These are phyloP conservation scores for Crucibulum laeve DNA, from an alignment of 768 basidiomycete species.

Conservation along the genomic window DNA sequence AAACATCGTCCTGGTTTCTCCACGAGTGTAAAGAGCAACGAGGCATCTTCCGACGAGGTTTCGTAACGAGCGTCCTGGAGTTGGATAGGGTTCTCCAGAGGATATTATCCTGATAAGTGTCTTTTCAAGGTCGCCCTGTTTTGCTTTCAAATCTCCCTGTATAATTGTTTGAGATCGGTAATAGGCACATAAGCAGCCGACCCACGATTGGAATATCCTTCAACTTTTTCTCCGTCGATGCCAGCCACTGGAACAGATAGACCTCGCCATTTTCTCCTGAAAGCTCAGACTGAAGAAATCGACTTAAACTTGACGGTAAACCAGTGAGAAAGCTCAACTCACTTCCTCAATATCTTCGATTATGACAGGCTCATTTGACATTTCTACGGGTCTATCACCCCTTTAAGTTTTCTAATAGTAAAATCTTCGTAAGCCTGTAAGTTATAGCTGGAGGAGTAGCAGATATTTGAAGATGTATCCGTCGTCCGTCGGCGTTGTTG, in stretches of 20 bases:
- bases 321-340: too few species aligned
- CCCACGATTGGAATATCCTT: conserved; percentile 49
- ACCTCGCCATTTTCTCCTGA: conserved; percentile 75
- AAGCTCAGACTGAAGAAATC: conserved; percentile 56
- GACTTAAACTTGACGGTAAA: too few species aligned
- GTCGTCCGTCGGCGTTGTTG: too few species aligned
- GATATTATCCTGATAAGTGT: conserved; percentile 65
- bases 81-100: conserved; percentile 62
- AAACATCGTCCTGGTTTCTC: conserved; percentile 82
- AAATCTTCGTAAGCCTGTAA: too few species aligned
- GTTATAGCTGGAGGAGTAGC: too few species aligned
- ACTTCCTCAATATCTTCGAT: too few species aligned
- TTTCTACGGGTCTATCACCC: too few species aligned
- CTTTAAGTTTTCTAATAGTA: too few species aligned
- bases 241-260: conserved; percentile 83
- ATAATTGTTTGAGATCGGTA: background rate
- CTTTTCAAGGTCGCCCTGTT: conserved; percentile 59
- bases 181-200: conserved; percentile 3
- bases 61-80: conserved; percentile 83
- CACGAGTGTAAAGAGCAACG: conserved; percentile 65
- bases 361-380: too few species aligned
- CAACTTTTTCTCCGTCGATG: conserved; percentile 56
- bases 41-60: conserved; percentile 78
- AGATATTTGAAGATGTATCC: too few species aligned
- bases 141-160: conserved; percentile 64